These are phyloP conservation scores for Colletotrichum lupini DNA, from an alignment of 2,329 filamentous ascomycete genomes.

Conservation along the genomic window DNA sequence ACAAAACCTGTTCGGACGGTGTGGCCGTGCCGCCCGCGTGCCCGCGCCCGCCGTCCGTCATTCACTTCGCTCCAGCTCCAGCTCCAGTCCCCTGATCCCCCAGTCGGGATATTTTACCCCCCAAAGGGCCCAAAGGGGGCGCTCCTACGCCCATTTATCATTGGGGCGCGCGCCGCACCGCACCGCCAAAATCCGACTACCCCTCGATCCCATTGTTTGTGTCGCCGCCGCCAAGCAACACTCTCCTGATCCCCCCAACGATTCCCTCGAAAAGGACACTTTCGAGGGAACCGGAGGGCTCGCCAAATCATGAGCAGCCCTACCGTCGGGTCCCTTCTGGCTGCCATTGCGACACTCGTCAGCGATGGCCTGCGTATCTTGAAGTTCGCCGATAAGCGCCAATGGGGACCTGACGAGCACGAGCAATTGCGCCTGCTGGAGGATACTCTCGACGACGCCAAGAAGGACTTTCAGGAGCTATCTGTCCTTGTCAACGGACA, in stretches of 20 bases:
- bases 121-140: slow-evolving; percentile 11
- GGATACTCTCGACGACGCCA: slow-evolving; percentile 67
- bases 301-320: slow-evolving; percentile 53
- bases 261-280: slow-evolving; percentile 23
- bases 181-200: slow-evolving; percentile 10
- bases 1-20: slow-evolving; percentile 34
- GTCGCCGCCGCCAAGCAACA: background rate
- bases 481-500: slow-evolving; percentile 65
- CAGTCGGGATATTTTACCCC: slow-evolving; percentile 21
- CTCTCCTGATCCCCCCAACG: background rate
- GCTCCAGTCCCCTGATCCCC: background rate
- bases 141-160: slow-evolving; percentile 26
- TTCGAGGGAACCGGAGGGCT: slow-evolving; percentile 29
- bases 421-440: slow-evolving; percentile 68
- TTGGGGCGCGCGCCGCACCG: slow-evolving; percentile 26
- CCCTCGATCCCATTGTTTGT: slow-evolving; percentile 19
- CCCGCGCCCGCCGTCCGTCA: slow-evolving; percentile 26
- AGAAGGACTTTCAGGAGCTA: slow-evolving; percentile 70
- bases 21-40: slow-evolving; percentile 28
- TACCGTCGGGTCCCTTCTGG: slow-evolving; percentile 68
- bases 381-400: slow-evolving; percentile 66
- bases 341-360: slow-evolving; percentile 65
- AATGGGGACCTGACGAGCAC: slow-evolving; percentile 69
- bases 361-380: slow-evolving; percentile 65
- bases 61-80: background rate